Conservation (phyloP, 1,139 yeast genomes). For the Magnusiomyces clavatus region DNA sequence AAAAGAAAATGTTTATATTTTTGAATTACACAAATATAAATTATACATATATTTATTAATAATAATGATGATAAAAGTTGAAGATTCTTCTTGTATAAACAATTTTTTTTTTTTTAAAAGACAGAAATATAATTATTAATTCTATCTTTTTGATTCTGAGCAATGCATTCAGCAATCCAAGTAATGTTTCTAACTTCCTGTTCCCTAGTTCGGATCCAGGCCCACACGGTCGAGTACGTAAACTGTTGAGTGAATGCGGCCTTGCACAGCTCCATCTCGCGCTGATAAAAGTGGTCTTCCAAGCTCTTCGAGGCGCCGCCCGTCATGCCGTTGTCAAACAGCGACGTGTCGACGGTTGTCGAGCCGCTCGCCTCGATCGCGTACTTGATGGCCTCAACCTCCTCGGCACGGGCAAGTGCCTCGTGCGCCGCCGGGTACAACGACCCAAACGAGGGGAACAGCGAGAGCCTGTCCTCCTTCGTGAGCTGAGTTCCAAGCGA, state of each 20-base stretch:
- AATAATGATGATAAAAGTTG: no score
- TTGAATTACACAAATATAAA: no score
- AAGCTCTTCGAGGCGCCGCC: constrained; percentile 47
- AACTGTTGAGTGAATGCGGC: constrained; percentile 96
- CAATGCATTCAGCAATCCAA: constrained; percentile 94
- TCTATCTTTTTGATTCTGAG: constrained; percentile 40
- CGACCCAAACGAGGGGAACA: constrained; percentile 76
- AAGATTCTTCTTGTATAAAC: no score
- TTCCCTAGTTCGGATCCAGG: constrained; percentile 92
- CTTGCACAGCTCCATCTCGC: constrained; percentile 87
- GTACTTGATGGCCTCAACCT: constrained; percentile 71
- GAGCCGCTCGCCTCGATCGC: constrained; percentile 66
- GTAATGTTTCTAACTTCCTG: constrained; percentile 95
- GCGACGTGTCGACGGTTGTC: constrained; percentile 43
- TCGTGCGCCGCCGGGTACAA: constrained; percentile 70
- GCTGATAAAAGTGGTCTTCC: constrained; percentile 88
- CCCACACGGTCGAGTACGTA: constrained; percentile 85
- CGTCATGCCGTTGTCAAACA: constrained; percentile 45
- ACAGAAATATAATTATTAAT: constrained; percentile 36
- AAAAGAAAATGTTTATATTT: no score
- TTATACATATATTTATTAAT: no score
- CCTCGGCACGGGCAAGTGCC: constrained; percentile 69
- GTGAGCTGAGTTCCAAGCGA: constrained; percentile 77
- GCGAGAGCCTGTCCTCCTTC: constrained; percentile 56
- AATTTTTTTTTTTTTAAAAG: no score